Evolutionary conservation across 2,329 filamentous ascomycete genomes (phyloP), one percentile per base, ranked within the genome.

Genomic region (Microdochium trichocladiopsis): DNA sequence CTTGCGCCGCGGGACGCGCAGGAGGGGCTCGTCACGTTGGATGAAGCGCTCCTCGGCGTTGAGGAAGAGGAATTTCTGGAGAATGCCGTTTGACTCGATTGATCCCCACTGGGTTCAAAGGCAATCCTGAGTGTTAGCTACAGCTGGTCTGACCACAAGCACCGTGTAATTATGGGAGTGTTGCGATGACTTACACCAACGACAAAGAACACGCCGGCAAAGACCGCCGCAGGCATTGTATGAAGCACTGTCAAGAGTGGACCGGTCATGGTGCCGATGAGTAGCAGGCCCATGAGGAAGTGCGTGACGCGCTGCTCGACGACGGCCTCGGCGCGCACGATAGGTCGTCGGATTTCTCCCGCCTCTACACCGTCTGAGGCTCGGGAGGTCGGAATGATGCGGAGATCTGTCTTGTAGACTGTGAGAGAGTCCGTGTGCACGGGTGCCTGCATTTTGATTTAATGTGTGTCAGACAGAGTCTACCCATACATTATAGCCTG

Each of bases 181-280:
- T n/a, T n/a, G n/a, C n/a, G n/a, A n/a, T n/a, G n/a, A 59, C 75
- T 69, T 59, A 75, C 75, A 22, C 79, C 79, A 57, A 82, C 78
- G 24, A 80, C 74, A 64, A 82, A 82, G 69, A 82, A 82, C 1
- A 82, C 71, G 6, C 79, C 79, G 3, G 72, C 74, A 54, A 83
- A 76, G 0, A 82, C 70, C 1, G 74, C 76, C 50, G 73, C 71
- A 0, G 79, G 78, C 58, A 82, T 81, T 1, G 77, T 74, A 50
- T 78, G 72, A 2, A 82, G 62, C 1, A 80, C 76, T 16, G 71
- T 66, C 36, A 82, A 70, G 0, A 82, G 63, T 0, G 78, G 79
- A 0, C 77, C 76, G 0, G 76, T 78, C 78, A 82, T 82, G 3
- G 76, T 79, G 4, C 76, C 79, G 25, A 82, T 67, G 14, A 79